Base-by-base conservation (phyloP, 1,284 basidiomycete species). In the Ustilago sp. region DNA sequence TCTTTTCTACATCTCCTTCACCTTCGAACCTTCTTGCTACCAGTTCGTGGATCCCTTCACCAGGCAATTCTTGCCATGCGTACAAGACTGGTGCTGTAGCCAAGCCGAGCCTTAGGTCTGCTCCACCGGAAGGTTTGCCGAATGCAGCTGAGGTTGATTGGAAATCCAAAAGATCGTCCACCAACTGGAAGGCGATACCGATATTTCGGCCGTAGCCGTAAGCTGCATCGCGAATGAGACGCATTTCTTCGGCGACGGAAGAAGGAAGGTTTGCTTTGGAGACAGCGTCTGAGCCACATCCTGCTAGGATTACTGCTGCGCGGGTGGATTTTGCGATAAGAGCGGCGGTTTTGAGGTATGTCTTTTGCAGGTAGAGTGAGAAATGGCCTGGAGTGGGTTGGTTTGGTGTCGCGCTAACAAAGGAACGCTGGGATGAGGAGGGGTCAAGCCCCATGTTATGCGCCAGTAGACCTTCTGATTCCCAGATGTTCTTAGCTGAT, bases 341-440 rank as follows among this genome's bases (percentile, higher is more conserved):
- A 81, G 93, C 94, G 17, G 96, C 96, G 6, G 95, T 97, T 88
- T 99, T 98, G 83, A 99, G 88, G 85, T 98, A 99, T 32, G 94
- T 95, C 88, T 96, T 98, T 82, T 91, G 91, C 86, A 98, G 89
- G 88, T 99, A 99, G 39, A 92, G 88, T 67, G 91, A 91, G 90
- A 96, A 98, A 73, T 91, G 90, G 17, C 91, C 90, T 8, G 58
- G 62, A 2, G 86, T 87, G 0, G 88, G 87, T 31, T 34, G 8
- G 50, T 62, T 3, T 23, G 13, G 3, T 63, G 51, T 31, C 7
- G 19, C 17, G 19, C 43, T 45, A 8, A 45, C 43, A 9, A 19
- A 17, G 7, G 43, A n/a, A 28, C 23, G 23, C 11, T 11, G 15
- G 43, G 43, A 41, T 13, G 11, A 7, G 3, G 43, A 45, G 23